Conservation (phyloP, 1,284 basidiomycete species). For the Ganoderma multipileum region DNA sequence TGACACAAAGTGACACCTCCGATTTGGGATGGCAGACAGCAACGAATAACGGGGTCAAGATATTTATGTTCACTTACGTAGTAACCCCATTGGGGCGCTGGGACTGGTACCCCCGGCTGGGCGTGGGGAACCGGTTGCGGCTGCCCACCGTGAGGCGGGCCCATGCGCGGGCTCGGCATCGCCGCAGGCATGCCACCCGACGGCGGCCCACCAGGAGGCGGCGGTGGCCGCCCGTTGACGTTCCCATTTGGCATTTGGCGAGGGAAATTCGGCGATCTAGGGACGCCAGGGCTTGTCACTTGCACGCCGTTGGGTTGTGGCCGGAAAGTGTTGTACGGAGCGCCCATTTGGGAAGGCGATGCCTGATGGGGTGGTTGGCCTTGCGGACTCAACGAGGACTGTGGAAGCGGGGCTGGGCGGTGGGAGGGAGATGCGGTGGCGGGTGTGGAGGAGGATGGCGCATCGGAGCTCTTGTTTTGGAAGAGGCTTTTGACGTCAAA, state of each 20-base stretch:
- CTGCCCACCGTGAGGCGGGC: conserved; percentile 56
- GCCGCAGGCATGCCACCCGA: conserved; percentile 49
- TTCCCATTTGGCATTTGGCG: conserved; percentile 71
- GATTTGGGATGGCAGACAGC: no score
- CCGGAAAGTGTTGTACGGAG: conserved; percentile 48
- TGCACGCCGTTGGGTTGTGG: conserved; percentile 41
- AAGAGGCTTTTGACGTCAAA: conserved; percentile 74
- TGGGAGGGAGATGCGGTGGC: conserved; percentile 49
- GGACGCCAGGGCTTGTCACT: conserved; percentile 51
- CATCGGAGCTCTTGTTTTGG: conserved; percentile 55
- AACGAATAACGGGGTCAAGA: no score
- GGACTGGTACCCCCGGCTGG: conserved; percentile 46
- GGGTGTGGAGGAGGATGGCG: conserved; percentile 47
- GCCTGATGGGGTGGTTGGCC: conserved; percentile 49
- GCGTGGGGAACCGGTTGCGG: conserved; percentile 46
- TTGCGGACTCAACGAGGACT: conserved; percentile 40
- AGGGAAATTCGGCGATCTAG: conserved; percentile 70
- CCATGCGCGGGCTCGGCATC: conserved; percentile 71
- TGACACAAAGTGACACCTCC: no score
- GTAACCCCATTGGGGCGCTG: conserved; percentile 45
- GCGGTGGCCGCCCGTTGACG: conserved; percentile 59
- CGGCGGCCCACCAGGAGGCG: conserved; percentile 57
- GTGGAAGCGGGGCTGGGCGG: conserved; percentile 53
- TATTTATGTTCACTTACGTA: conserved; percentile 42
- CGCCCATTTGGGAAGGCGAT: conserved; percentile 52